Base-by-base conservation (phyloP, 768 basidiomycete genomes). In the Pleurotus ostreatus region DNA sequence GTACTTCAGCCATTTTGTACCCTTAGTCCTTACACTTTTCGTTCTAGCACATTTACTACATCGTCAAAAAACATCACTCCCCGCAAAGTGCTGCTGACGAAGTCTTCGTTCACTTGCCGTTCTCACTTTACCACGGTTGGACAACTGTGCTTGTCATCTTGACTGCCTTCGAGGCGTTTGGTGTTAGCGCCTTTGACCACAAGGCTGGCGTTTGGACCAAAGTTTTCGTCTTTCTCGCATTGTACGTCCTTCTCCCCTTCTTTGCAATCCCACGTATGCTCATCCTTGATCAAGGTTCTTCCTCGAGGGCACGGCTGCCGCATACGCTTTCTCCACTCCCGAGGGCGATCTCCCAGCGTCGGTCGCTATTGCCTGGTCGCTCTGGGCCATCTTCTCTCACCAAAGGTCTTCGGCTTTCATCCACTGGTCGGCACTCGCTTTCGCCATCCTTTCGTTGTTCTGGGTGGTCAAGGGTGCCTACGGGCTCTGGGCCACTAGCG, bases 91-190 rank as follows among this genome's bases (percentile, higher is more conserved):
- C 79, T 44, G 76, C 77, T 18, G 94, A 96, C 60, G 94, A 97
- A 71, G 68, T 95, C 60, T 94, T 96, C 59, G 80, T 98, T 44
- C 94, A 98, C 70, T 85, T 97, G 15, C 97, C 97, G 2, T 98
- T 98, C 82, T 94, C 91, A 2, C 84, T 98, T 47, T 97, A 89
- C 73, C 94, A 97, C 65, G 95, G 94, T 38, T 93, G 91, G 90
- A 89, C 86, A 9, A 92, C 91, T 54, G 84, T 94, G 57, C 82
- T 92, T 52, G 84, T 94, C 57, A 69, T 94, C 63, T 71, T 94
- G 61, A 86, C 89, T 41, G 89, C 80, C 2, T 95, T 95, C 64
- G 87, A 93, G 61, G 93, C 93, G 0, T 95, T 95, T 63, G 95
- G 96, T 61, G 83, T 86, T 58, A 79, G 95, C 67, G 85, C 89